Evolutionary conservation across 2,329 filamentous ascomycete species (phyloP).

Genomic region (Penicillium corylophilum): DNA sequence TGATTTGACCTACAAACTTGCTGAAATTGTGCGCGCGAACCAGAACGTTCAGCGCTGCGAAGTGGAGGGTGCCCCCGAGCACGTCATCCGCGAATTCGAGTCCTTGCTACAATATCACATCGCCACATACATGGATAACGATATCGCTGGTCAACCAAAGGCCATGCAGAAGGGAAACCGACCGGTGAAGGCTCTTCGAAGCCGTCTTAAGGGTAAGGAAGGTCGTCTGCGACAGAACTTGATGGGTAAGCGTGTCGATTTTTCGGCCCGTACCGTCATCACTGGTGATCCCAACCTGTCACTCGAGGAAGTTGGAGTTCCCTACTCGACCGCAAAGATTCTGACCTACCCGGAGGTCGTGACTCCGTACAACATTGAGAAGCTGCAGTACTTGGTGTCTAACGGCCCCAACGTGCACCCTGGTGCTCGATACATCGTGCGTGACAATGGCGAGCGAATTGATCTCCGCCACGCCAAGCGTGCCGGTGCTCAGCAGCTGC

Average conservation of each 20-base stretch:
- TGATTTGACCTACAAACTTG: conserved; percentile 98
- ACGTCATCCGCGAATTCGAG: conserved; percentile 89
- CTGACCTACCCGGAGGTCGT: conserved; percentile 97
- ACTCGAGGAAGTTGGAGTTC: conserved; percentile 95
- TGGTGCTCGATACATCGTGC: conserved; percentile 93
- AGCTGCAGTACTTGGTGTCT: conserved; percentile 81
- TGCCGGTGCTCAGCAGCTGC: conserved; percentile 74
- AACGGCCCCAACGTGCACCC: conserved; percentile 95
- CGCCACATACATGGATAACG: conserved; percentile 99
- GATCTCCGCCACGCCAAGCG: conserved; percentile 92
- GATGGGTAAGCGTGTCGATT: conserved; percentile 99
- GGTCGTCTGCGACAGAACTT: conserved; percentile 95
- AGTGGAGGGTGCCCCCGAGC: conserved; percentile 84
- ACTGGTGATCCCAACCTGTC: conserved; percentile 97
- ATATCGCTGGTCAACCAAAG: conserved; percentile 92
- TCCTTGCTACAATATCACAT: conserved; percentile 94
- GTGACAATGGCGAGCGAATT: conserved; percentile 88
- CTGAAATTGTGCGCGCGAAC: conserved; percentile 97
- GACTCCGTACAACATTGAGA: conserved; percentile 95
- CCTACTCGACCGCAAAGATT: conserved; percentile 85
- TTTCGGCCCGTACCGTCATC: conserved; percentile 98
- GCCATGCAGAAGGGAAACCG: conserved; percentile 95
- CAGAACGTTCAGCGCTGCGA: conserved; percentile 89
- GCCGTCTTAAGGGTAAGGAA: conserved; percentile 98
- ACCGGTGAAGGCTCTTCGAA: conserved; percentile 93